These are phyloP conservation scores for Exophiala sp. DNA, from an alignment of 2,329 filamentous ascomycete genomes.

Conservation along the genomic window DNA sequence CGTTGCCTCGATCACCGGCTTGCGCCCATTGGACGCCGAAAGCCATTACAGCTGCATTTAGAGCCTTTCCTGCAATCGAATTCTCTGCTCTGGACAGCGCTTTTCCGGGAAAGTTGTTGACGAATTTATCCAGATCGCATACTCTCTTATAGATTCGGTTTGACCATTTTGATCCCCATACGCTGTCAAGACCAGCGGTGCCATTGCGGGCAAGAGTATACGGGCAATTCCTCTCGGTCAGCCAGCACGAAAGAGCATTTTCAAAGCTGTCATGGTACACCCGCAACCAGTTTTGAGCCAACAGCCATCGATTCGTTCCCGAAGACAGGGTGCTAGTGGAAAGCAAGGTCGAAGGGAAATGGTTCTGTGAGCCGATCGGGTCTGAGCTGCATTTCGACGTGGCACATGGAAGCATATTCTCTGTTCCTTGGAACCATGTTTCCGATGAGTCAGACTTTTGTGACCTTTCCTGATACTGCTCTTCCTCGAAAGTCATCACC, in stretches of 20 bases:
- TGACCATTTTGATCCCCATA: constrained; percentile 7
- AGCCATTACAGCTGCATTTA: constrained; percentile 11
- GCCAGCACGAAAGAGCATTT: constrained; percentile 13
- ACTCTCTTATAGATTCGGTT: constrained; percentile 9
- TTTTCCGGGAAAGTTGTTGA: constrained; percentile 3
- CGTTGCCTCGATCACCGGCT: not conserved
- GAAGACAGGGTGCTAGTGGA: not conserved
- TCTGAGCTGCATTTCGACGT: not conserved
- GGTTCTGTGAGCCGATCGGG: not conserved
- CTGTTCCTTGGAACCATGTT: not conserved
- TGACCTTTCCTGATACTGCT: not conserved
- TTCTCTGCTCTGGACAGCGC: not conserved
- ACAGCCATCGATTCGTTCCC: constrained; percentile 5
- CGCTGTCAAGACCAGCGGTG: not conserved
- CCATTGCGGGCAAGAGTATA: constrained; percentile 31
- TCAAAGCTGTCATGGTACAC: constrained; percentile 16
- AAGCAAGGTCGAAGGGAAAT: not conserved
- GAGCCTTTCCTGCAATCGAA: constrained; percentile 1
- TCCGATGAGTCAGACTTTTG: not conserved
- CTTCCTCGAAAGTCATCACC: not conserved
- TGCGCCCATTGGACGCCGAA: constrained; percentile 14
- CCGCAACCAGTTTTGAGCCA: constrained; percentile 3
- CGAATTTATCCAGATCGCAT: constrained; percentile 4
- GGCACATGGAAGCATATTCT: not conserved
- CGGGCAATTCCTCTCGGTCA: constrained; percentile 24